A percentile compares a stretch with the other conserved stretches of the same genome.
Conservation (phyloP, 108 stramenopile genomes). For the Nannochloropsis gaditana region DNA sequence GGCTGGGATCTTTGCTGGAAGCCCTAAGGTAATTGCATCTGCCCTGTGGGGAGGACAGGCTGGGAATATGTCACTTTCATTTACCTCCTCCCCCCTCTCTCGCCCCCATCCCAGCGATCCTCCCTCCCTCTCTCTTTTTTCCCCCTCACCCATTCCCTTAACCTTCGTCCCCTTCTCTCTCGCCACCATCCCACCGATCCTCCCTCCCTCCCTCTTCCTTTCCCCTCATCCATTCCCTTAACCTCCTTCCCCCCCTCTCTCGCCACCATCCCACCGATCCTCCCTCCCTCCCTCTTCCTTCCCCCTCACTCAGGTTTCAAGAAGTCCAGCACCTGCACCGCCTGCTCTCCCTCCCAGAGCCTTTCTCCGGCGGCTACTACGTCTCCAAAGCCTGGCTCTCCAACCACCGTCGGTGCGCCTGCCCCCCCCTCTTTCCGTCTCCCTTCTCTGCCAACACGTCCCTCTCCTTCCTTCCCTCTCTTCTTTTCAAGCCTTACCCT, state of each 20-base stretch:
- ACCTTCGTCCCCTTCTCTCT: background rate
- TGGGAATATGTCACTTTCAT: too few relatives aligned
- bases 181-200: background rate
- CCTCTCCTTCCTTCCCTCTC: background rate
- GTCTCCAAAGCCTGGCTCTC: slow-evolving; percentile 42
- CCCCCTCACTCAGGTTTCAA: background rate
- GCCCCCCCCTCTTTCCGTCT: background rate
- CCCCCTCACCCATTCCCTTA: background rate
- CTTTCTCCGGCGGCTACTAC: slow-evolving; percentile 31
- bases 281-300: background rate
- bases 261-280: background rate
- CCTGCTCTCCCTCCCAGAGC: slow-evolving; percentile 21
- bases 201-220: background rate
- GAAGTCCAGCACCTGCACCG: background rate
- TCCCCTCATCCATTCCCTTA: background rate
- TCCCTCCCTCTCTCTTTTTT: background rate
- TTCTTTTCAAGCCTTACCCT: background rate
- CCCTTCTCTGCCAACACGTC: background rate
- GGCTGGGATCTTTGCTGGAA: too few relatives aligned
- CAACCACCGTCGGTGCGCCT: slow-evolving; percentile 24
- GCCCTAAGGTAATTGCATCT: too few relatives aligned
- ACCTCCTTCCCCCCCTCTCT: background rate
- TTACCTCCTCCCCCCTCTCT: background rate
- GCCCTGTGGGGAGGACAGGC: too few relatives aligned
- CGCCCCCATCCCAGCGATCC: background rate